Evolutionary conservation across 106 monocot genomes (phyloP), one percentile per base, ranked within the genome.

Genomic region (Vanilla planifolia): DNA sequence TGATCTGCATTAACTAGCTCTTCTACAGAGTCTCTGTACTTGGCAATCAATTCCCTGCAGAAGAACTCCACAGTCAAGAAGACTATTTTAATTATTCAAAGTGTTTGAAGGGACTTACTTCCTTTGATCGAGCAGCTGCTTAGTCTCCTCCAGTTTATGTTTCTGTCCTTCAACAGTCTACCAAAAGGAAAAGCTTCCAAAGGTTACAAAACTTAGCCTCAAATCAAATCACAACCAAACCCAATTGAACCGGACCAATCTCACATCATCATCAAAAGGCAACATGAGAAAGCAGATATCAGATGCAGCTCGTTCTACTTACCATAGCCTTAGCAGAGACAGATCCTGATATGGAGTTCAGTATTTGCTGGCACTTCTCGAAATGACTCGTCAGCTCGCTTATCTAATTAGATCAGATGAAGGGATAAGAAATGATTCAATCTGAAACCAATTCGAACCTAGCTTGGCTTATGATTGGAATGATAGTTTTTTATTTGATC

Each of bases 161-260:
- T 73, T 82, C 46, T 77, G 82, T 57, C 77, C 82, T 58, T 82
- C 82, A 43, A 82, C 82, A 24, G 77, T 82, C 82, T 82, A 63
- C 2, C 57, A 57, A 8, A 53, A 32, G 35, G 21, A 33, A 36
- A 15, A 8, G 19, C 2, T n/a, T 4, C 13, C 6, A 33, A n/a
- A 33, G 1, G 33, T 55, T 55, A 55, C 32, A 30, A 8, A 53
- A 16, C n/a, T n/a, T n/a, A n/a, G n/a, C n/a, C n/a, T n/a, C n/a
- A n/a, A n/a, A n/a, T n/a, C n/a, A n/a, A n/a, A n/a, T n/a, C n/a
- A n/a, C n/a, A n/a, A n/a, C n/a, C n/a, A n/a, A n/a, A n/a, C n/a
- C n/a, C n/a, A n/a, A n/a, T n/a, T n/a, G n/a, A n/a, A n/a, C n/a
- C n/a, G n/a, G n/a, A n/a, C n/a, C n/a, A n/a, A n/a, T n/a, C n/a